Evolutionary conservation across 2,329 filamentous ascomycete species (phyloP), one percentile per base, ranked within the genome.

Genomic region (Neospermospora avenae): DNA sequence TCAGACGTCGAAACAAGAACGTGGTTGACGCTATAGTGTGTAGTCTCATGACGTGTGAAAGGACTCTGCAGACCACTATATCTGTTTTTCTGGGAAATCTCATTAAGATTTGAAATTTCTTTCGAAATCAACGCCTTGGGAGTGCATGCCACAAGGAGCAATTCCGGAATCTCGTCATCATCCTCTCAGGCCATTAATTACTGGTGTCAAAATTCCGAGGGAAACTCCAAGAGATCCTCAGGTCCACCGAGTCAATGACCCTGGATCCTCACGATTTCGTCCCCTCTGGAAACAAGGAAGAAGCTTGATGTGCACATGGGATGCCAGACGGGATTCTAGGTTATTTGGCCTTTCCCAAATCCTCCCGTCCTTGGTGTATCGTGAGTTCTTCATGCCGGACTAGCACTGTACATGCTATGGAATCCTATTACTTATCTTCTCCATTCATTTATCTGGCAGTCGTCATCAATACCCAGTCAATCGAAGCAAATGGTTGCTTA

Each of bases 281-380:
- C 16, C 42, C 34, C 45, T 37, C 16, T 45, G 22, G 18, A 18
- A 34, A 51, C 65, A 66, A 64, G 66, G 65, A 59, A 67, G 39
- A 65, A 63, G 61, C 57, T 63, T 67, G 62, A 62, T 59, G 41
- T 51, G 61, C 65, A 68, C 62, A 65, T 63, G 62, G 61, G 35
- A 46, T 57, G 35, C 55, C 54, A 62, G 35, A 55, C 34, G 31
- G 42, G 8, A 2, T 53, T 34, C 39, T 18, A 42, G 20, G n/a
- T 8, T 24, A 28, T 31, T 42, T 37, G 37, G 18, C 39, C 24
- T 11, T 22, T 55, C 41, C 18, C n/a, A n/a, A 7, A 35, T 28
- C 18, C n/a, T 3, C 18, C 20, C 10, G 14, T 10, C 31, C 16
- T 22, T 28, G 22, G 34, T 35, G 31, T 18, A 51, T 35, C 3